Percentiles rank a stretch among this genome's conserved stretches.
These are phyloP conservation scores for Rhizopus delemar DNA, from an alignment of 371 early-diverging fungal species.

Conservation along the genomic window DNA sequence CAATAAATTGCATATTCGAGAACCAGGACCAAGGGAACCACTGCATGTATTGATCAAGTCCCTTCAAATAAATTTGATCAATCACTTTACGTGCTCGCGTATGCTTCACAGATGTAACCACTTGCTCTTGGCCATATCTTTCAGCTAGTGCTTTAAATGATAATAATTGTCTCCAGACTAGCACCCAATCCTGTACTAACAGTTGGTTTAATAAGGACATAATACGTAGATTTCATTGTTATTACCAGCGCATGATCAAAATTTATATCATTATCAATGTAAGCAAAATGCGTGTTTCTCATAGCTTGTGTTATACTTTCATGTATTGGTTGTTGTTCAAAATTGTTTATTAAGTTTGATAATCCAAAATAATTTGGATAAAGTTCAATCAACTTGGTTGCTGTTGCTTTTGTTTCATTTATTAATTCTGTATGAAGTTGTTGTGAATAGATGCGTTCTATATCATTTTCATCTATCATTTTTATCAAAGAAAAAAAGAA, in stretches of 20 bases:
- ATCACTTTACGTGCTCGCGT: constrained; percentile 43
- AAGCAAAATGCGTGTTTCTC: constrained; percentile 40
- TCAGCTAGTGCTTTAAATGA: constrained; percentile 34
- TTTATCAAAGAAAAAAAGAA: no score
- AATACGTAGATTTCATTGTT: neutral
- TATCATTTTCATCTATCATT: constrained; percentile 26
- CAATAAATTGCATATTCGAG: constrained; percentile 51
- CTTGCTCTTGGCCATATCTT: constrained; percentile 38
- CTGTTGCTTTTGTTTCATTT: constrained; percentile 33
- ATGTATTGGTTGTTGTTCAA: constrained; percentile 14
- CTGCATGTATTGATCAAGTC: constrained; percentile 46
- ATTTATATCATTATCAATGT: constrained; percentile 27
- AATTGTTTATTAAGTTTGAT: constrained; percentile 31
- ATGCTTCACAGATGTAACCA: constrained; percentile 27
- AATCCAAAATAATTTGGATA: constrained; percentile 43
- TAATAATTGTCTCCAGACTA: constrained; percentile 48
- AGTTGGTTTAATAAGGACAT: neutral
- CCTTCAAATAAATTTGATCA: constrained; percentile 35
- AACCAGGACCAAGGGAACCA: constrained; percentile 56
- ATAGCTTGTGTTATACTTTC: constrained; percentile 39
- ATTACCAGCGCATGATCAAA: constrained; percentile 53
- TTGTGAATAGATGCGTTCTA: constrained; percentile 28
- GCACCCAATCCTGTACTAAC: constrained; percentile 39
- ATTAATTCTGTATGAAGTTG: constrained; percentile 38
- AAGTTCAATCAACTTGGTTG: constrained; percentile 37